These are phyloP conservation scores for Irpex rosettiformis DNA, from an alignment of 1,284 basidiomycete species.

Conservation along the genomic window DNA sequence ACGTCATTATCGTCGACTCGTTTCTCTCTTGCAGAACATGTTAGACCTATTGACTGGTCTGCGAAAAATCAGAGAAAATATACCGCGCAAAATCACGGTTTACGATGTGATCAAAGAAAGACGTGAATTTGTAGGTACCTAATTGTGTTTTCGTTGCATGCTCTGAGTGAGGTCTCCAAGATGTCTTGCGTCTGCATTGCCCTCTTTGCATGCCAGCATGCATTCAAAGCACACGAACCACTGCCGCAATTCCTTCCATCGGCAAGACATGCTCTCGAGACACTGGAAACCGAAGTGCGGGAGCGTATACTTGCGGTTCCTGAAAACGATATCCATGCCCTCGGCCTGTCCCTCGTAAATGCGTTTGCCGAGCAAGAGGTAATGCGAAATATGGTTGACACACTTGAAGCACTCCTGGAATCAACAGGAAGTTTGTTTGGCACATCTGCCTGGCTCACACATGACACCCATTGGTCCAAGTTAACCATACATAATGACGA, in stretches of 20 bases:
- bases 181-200: conserved; percentile 46
- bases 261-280: conserved; percentile 36
- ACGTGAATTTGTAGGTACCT: conserved; percentile 39
- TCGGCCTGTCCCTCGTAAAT: conserved; percentile 39
- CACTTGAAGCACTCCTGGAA: conserved; percentile 40
- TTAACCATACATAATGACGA: conserved; percentile 11
- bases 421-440: conserved; percentile 43
- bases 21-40: conserved; percentile 38
- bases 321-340: conserved; percentile 27
- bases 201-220: conserved; percentile 48
- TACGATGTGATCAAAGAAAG: conserved; percentile 39
- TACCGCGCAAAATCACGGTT: conserved; percentile 43
- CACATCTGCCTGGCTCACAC: conserved; percentile 40
- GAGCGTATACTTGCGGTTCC: conserved; percentile 30
- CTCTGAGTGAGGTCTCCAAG: conserved; percentile 17
- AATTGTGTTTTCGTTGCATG: neutral
- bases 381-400: conserved; percentile 39
- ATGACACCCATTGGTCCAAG: conserved; percentile 22
- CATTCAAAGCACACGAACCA: conserved; percentile 43
- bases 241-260: conserved; percentile 52
- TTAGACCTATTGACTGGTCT: conserved; percentile 45
- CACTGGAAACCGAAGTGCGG: conserved; percentile 36
- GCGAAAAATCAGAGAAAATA: conserved; percentile 45
- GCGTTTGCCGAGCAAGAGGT: conserved; percentile 45
- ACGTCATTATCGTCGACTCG: conserved; percentile 38